phyloP scores from a whole-genome alignment of 306 rosid species.

The Trichosanthes truncata region DNA sequence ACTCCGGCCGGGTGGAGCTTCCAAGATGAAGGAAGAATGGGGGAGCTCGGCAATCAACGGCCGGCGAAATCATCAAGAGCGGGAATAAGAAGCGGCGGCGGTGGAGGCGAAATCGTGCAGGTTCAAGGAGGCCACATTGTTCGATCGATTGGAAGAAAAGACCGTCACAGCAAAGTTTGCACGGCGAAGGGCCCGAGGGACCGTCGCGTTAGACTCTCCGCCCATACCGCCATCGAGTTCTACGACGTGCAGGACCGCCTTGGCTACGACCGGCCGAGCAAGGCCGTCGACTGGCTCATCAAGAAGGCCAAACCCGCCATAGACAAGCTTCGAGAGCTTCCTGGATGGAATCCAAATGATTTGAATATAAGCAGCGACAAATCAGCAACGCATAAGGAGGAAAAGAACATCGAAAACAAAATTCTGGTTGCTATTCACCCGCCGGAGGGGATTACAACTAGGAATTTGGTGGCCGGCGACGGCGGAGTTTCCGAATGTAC shows the following conservation, averaged over 20 bases:
- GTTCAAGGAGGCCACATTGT: slow-evolving; percentile 87
- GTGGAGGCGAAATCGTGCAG: slow-evolving; percentile 64
- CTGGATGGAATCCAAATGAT: slow-evolving; percentile 57
- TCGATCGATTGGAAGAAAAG: slow-evolving; percentile 68
- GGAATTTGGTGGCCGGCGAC: background rate
- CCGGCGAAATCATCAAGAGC: slow-evolving; percentile 13
- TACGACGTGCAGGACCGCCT: slow-evolving; percentile 88
- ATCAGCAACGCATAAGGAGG: background rate
- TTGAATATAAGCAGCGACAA: background rate
- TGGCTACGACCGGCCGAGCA: slow-evolving; percentile 91
- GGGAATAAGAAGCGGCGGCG: slow-evolving; percentile 25
- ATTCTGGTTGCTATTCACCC: background rate
- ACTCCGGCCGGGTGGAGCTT: background rate
- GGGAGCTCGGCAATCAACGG: slow-evolving; percentile 20
- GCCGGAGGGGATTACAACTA: background rate
- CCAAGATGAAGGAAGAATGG: slow-evolving; percentile 76
- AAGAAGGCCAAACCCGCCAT: slow-evolving; percentile 78
- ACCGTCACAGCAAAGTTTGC: slow-evolving; percentile 90
- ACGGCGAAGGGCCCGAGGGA: slow-evolving; percentile 87
- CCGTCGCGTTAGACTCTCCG: slow-evolving; percentile 82
- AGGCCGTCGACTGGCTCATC: slow-evolving; percentile 94
- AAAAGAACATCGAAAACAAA: slow-evolving; percentile 3
- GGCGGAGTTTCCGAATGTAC: slow-evolving; percentile 17
- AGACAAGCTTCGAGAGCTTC: slow-evolving; percentile 77
- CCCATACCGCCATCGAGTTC: slow-evolving; percentile 83